These are phyloP conservation scores for Fusarium pseudonygamai DNA, from an alignment of 2,329 filamentous ascomycete genomes.

Conservation along the genomic window DNA sequence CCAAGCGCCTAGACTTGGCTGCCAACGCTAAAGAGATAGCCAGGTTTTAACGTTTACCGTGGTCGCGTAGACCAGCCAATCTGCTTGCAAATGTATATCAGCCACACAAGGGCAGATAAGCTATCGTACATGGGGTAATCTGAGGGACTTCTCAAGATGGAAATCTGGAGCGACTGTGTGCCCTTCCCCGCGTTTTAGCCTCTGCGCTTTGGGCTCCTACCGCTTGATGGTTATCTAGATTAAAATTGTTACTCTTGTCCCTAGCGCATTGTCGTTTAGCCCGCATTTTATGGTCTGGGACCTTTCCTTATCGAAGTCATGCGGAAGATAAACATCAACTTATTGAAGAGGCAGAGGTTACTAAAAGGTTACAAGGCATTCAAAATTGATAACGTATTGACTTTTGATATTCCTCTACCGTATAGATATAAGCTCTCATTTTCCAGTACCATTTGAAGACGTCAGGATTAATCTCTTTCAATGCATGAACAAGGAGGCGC, in stretches of 20 bases:
- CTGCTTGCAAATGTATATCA: background rate
- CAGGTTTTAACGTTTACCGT: background rate
- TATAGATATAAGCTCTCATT: background rate
- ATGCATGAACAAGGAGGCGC: background rate
- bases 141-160: background rate
- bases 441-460: background rate
- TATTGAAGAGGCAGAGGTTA: rapidly evolving
- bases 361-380: background rate
- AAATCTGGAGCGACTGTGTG: background rate
- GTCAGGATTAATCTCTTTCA: background rate
- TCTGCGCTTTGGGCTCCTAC: background rate
- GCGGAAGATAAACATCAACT: background rate
- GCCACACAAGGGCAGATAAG: background rate
- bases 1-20: background rate
- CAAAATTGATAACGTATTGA: background rate
- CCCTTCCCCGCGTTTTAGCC: background rate
- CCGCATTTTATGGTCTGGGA: background rate
- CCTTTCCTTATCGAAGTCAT: background rate
- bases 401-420: background rate
- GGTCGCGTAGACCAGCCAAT: background rate
- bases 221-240: background rate
- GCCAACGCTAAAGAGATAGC: background rate
- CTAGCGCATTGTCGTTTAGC: rapidly evolving
- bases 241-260: background rate
- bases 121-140: background rate